Conservation (phyloP, 768 basidiomycete species). For the Leucogyrophana mollusca region DNA sequence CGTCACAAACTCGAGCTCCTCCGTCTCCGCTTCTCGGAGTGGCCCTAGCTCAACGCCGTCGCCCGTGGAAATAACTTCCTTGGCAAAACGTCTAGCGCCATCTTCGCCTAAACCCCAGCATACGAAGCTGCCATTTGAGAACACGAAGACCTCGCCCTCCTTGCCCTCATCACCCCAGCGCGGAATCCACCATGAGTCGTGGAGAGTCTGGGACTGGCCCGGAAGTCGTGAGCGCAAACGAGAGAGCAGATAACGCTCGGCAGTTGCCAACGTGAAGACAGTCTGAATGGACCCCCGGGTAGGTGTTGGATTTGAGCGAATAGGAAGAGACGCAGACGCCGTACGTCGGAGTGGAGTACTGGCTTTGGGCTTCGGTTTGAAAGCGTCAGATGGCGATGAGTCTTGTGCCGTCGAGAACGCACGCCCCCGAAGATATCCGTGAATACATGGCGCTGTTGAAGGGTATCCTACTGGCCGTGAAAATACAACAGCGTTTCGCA, state of each 20-base stretch:
- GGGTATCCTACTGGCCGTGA: too few relatives aligned
- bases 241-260: constrained; percentile 75
- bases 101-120: constrained; percentile 85
- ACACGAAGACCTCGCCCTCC: constrained; percentile 86
- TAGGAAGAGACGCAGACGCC: constrained; percentile 82
- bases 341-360: constrained; percentile 78
- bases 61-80: constrained; percentile 54
- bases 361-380: constrained; percentile 77
- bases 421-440: background rate
- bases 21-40: constrained; percentile 73
- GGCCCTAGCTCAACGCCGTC: constrained; percentile 61
- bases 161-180: constrained; percentile 55
- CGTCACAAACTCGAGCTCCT: constrained; percentile 90
- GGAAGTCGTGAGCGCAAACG: constrained; percentile 60
- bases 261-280: constrained; percentile 80
- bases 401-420: constrained; percentile 3
- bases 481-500: constrained; percentile 1
- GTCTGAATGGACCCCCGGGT: constrained; percentile 75
- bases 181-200: constrained; percentile 82
- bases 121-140: constrained; percentile 85
- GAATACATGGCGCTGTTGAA: background rate
- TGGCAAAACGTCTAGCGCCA: constrained; percentile 67
- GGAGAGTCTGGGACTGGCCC: constrained; percentile 53
- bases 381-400: constrained; percentile 2
- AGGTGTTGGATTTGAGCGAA: constrained; percentile 83